Base-by-base conservation (phyloP, 148 eudicot species). In the Diospyros kaki region DNA sequence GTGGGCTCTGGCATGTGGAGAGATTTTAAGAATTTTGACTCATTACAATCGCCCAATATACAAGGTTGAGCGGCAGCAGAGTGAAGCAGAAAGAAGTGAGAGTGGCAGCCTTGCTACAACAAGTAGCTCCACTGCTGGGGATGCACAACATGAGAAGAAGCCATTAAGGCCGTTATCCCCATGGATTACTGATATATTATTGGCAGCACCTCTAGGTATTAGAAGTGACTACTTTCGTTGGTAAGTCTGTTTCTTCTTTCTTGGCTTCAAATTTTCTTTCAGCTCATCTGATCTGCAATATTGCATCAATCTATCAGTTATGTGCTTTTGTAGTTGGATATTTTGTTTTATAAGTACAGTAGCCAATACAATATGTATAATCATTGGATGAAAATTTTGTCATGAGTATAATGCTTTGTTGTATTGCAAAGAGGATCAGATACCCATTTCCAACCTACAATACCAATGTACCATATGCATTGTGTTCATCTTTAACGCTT, bases 1-100 rank as follows among this genome's bases (percentile, higher is more conserved):
- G 86, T 94, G 97, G 98, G 98, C 98, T 70, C 79, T 94, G 71
- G 98, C 97, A 66, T 94, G 98, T 83, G 98, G 98, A 68, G 98
- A 94, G 82, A 92, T 94, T 77, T 70, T 94, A 78, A 77, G 97
- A 78, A 87, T 94, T 67, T 86, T 94, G 81, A 94, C 98, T 69
- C 98, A 94, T 74, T 94, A 94, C 78, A 94, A 94, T 77, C 91
- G 97, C 45, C 98, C 98, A 67, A 85, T 92, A 56, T 92, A 86
- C 86, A 94, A 92, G 84, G 86, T 72, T 75, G 96, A 89, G 59
- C 86, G 42, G 61, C 87, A 79, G 66, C 80, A 83, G 64, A 78
- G 66, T 74, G 85, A 80, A 72, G 82, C 89, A 81, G 84, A 85
- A 72, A 81, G 87, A 79, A 85, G 84, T 72, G 83, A 81, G 73